Conservation (phyloP, 805 yeast genomes). For the Candida namnaoensis region DNA sequence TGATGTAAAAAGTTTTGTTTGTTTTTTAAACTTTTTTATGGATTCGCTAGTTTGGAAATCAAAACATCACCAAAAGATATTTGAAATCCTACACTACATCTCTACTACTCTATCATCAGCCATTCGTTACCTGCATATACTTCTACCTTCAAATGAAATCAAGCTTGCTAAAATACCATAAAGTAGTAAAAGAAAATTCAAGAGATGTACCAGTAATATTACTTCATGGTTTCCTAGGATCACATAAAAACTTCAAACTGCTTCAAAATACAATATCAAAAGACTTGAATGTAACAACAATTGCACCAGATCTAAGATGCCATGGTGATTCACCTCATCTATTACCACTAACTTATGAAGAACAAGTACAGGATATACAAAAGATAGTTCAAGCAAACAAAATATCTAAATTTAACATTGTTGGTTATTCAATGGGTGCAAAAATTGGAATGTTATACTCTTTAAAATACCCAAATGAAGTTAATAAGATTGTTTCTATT, state of each 20-base stretch:
- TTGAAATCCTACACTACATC: no score
- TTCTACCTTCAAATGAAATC: neutral
- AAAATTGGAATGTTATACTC: constrained; percentile 42
- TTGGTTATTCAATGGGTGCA: constrained; percentile 60
- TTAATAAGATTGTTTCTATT: constrained; percentile 34
- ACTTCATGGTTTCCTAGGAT: constrained; percentile 50
- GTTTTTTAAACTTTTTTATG: no score
- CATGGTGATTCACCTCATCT: constrained; percentile 44
- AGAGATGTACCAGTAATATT: constrained; percentile 28
- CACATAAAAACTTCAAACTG: constrained; percentile 31
- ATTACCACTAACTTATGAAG: constrained; percentile 33
- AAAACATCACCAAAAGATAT: no score
- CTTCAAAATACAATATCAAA: constrained; percentile 27
- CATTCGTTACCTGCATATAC: neutral
- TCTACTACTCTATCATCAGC: no score
- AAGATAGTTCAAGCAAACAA: neutral
- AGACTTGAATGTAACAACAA: constrained; percentile 23
- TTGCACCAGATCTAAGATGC: constrained; percentile 43
- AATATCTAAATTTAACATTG: constrained; percentile 21
- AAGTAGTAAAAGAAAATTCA: neutral
- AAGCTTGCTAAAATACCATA: neutral
- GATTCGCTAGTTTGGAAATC: no score
- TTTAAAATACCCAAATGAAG: constrained; percentile 24
- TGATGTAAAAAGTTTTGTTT: constrained; percentile 1
- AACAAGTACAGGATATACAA: constrained; percentile 3